phyloP scores from a whole-genome alignment of 192 early-diverging fungal species.

The Umbelopsis ramanniana region DNA sequence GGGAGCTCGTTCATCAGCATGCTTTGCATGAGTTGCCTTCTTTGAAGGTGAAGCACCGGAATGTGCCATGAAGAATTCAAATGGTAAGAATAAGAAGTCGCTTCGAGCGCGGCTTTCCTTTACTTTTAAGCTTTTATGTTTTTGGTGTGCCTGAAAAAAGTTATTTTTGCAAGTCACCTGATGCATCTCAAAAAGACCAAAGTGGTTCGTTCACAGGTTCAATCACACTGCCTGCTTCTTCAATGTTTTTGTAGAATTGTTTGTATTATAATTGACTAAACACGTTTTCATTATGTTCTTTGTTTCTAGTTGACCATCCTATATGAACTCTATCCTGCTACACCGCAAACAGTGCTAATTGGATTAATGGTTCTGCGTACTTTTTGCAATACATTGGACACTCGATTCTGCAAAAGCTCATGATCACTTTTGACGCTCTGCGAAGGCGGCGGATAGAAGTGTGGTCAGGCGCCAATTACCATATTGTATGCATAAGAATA shows the following conservation, averaged over 20 bases:
- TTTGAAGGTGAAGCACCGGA: background rate
- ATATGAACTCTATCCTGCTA: background rate
- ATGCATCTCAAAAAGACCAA: background rate
- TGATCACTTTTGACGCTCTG: conserved; percentile 35
- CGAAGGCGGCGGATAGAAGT: background rate
- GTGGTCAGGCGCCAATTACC: background rate
- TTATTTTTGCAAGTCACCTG: conserved; percentile 7
- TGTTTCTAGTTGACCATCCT: background rate
- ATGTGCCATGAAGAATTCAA: conserved; percentile 12
- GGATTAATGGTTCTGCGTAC: conserved; percentile 34
- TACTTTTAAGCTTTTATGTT: background rate
- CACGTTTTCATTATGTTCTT: background rate
- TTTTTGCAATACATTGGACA: conserved; percentile 30
- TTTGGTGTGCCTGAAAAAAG: background rate
- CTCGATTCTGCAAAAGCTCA: conserved; percentile 31
- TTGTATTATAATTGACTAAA: background rate
- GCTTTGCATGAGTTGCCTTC: background rate
- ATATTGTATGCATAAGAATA: background rate
- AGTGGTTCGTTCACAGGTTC: background rate
- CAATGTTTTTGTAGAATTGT: background rate
- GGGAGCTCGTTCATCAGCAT: conserved; percentile 1
- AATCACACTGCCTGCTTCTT: background rate
- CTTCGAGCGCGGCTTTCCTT: too few relatives aligned
- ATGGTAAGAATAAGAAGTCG: background rate
- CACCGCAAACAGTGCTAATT: conserved; percentile 6